phyloP scores from a whole-genome alignment of 1,139 yeast genomes.

The Debaryomyces psychrophilus region DNA sequence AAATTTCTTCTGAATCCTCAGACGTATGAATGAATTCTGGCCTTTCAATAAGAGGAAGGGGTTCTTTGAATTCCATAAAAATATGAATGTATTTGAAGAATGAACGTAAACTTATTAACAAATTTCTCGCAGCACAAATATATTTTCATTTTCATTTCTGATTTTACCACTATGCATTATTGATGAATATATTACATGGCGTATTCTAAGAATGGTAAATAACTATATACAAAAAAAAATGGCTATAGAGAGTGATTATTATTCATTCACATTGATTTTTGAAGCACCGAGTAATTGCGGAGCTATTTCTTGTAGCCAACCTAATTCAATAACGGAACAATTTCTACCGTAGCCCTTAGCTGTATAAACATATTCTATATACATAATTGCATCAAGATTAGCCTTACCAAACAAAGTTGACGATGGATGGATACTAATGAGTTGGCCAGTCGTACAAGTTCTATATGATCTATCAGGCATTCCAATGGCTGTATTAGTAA shows the following conservation, averaged over 20 bases:
- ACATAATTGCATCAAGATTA: constrained; percentile 87
- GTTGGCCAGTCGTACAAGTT: constrained; percentile 78
- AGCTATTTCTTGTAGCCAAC: constrained; percentile 86
- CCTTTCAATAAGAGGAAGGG: constrained; percentile 17
- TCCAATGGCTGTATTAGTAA: constrained; percentile 88
- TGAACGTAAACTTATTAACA: not conserved
- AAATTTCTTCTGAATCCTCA: not conserved
- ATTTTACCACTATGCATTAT: not conserved
- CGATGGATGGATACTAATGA: constrained; percentile 89
- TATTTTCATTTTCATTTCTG: not conserved
- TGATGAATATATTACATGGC: not conserved
- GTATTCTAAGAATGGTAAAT: too few species aligned
- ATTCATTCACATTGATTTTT: constrained; percentile 31
- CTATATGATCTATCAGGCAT: constrained; percentile 93
- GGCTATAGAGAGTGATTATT: not conserved
- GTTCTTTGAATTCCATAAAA: constrained; percentile 17
- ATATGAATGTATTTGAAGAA: not conserved
- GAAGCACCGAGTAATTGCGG: constrained; percentile 62
- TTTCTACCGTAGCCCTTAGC: constrained; percentile 90
- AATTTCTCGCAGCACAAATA: not conserved
- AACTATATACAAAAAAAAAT: not conserved
- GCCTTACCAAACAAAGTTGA: constrained; percentile 79
- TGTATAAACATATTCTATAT: constrained; percentile 91
- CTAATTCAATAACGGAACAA: constrained; percentile 79
- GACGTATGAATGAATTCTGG: constrained; percentile 11